These are phyloP conservation scores for Alternaria sp. DNA, from an alignment of 2,329 filamentous ascomycete species.

Conservation along the genomic window DNA sequence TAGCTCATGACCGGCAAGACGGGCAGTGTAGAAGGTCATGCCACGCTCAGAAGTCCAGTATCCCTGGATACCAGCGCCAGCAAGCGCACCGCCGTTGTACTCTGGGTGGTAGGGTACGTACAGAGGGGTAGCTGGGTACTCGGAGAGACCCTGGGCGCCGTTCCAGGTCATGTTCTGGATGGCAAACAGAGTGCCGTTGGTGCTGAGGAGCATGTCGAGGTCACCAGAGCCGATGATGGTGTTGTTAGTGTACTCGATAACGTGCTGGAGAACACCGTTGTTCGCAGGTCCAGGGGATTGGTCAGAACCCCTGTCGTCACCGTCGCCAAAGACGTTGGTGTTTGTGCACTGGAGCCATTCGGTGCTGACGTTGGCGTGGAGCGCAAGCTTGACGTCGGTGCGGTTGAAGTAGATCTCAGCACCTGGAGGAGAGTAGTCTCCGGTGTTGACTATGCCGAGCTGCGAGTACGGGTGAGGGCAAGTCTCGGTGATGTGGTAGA, in stretches of 20 bases:
- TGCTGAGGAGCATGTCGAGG: slow-evolving; percentile 59
- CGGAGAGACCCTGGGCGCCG: slow-evolving; percentile 57
- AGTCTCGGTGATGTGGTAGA: slow-evolving; percentile 57
- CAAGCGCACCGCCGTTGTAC: slow-evolving; percentile 50
- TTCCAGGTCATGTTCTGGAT: slow-evolving; percentile 65
- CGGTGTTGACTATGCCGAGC: slow-evolving; percentile 50
- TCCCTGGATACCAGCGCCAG: slow-evolving; percentile 54
- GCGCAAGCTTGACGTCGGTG: slow-evolving; percentile 59
- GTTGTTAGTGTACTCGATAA: slow-evolving; percentile 63
- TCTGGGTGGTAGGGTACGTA: slow-evolving; percentile 57
- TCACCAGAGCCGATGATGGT: slow-evolving; percentile 60
- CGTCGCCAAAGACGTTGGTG: slow-evolving; percentile 54
- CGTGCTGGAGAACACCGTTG: slow-evolving; percentile 54
- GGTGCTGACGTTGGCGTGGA: slow-evolving; percentile 57
- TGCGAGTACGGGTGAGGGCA: slow-evolving; percentile 55
- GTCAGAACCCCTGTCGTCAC: slow-evolving; percentile 42
- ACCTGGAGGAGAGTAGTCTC: slow-evolving; percentile 52
- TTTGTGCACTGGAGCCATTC: slow-evolving; percentile 55
- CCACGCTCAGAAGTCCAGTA: slow-evolving; percentile 55
- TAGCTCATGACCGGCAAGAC: slow-evolving; percentile 54
- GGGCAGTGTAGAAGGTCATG: slow-evolving; percentile 56
- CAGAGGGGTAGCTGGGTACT: slow-evolving; percentile 52
- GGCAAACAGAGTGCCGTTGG: slow-evolving; percentile 61
- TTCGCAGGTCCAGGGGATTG: slow-evolving; percentile 50
- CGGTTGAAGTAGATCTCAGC: slow-evolving; percentile 61